These are phyloP conservation scores for Phlebopus sp. DNA, from an alignment of 1,284 basidiomycete genomes.

Conservation along the genomic window DNA sequence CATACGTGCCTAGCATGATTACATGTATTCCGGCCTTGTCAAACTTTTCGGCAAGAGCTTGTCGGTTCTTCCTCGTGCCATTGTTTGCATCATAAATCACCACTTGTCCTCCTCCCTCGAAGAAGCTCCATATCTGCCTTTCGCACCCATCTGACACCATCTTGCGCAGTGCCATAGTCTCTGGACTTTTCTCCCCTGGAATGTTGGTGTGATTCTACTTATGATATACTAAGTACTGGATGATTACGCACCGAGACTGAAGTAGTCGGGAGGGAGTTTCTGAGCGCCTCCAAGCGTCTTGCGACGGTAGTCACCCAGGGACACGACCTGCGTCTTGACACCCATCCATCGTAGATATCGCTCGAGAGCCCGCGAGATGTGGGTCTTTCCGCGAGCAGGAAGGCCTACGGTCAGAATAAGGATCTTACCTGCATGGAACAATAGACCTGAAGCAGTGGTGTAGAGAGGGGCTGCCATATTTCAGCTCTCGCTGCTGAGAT, in stretches of 20 bases:
- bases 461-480: slow-evolving; percentile 85
- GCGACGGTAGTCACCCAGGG: slow-evolving; percentile 91
- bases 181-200: slow-evolving; percentile 70
- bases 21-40: slow-evolving; percentile 85
- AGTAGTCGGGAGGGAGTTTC: slow-evolving; percentile 90
- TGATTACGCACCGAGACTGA: slow-evolving; percentile 64
- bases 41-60: slow-evolving; percentile 80
- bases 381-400: slow-evolving; percentile 94
- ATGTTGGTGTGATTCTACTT: background rate
- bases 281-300: slow-evolving; percentile 87
- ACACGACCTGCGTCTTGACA: slow-evolving; percentile 92
- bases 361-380: slow-evolving; percentile 93
- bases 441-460: slow-evolving; percentile 77
- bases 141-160: slow-evolving; percentile 82
- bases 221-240: fast-evolving
- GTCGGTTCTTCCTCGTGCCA: slow-evolving; percentile 68
- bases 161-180: slow-evolving; percentile 76
- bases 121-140: slow-evolving; percentile 87
- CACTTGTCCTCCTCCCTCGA: slow-evolving; percentile 86
- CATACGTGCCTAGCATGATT: slow-evolving; percentile 78
- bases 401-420: slow-evolving; percentile 89
- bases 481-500: no score
- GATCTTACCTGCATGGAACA: slow-evolving; percentile 95
- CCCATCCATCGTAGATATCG: slow-evolving; percentile 98
- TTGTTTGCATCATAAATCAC: slow-evolving; percentile 99